Conservation (phyloP, 805 yeast species). For the Kazachstania psychrophila region DNA sequence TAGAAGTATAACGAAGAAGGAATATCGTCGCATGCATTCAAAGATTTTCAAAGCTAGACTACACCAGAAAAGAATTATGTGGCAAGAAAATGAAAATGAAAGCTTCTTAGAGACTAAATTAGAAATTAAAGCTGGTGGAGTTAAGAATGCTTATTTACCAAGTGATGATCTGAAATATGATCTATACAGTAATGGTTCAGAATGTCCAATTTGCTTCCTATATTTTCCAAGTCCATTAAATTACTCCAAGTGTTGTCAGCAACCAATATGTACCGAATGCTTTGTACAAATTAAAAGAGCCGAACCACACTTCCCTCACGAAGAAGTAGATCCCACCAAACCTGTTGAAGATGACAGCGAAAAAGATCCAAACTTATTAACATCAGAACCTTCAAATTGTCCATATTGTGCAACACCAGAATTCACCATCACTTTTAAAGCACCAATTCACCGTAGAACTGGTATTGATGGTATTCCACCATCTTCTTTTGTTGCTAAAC, state of each 20-base stretch:
- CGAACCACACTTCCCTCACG: conserved; percentile 70
- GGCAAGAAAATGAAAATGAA: conserved; percentile 51
- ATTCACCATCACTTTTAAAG: conserved; percentile 76
- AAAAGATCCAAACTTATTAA: conserved; percentile 50
- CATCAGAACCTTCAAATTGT: conserved; percentile 82
- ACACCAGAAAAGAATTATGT: conserved; percentile 35
- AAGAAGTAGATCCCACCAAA: conserved; percentile 32
- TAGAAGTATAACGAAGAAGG: conserved; percentile 21
- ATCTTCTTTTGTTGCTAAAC: conserved; percentile 22
- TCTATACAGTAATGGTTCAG: conserved; percentile 53
- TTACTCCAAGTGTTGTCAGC: conserved; percentile 78
- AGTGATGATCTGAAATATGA: conserved; percentile 39
- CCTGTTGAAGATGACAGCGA: conserved; percentile 23
- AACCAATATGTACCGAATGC: conserved; percentile 92
- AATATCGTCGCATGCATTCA: conserved; percentile 23
- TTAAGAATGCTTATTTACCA: conserved; percentile 28
- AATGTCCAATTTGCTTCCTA: conserved; percentile 36
- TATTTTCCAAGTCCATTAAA: conserved; percentile 51
- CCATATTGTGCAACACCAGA: conserved; percentile 87
- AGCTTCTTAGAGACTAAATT: conserved; percentile 47
- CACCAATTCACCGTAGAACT: conserved; percentile 43
- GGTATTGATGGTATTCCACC: conserved; percentile 55
- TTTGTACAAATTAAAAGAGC: conserved; percentile 85
- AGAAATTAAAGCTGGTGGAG: conserved; percentile 32
- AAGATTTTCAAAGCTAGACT: conserved; percentile 29